These are phyloP conservation scores for Annulohypoxylon maeteangense DNA, from an alignment of 495 filamentous ascomycete species.

Conservation along the genomic window DNA sequence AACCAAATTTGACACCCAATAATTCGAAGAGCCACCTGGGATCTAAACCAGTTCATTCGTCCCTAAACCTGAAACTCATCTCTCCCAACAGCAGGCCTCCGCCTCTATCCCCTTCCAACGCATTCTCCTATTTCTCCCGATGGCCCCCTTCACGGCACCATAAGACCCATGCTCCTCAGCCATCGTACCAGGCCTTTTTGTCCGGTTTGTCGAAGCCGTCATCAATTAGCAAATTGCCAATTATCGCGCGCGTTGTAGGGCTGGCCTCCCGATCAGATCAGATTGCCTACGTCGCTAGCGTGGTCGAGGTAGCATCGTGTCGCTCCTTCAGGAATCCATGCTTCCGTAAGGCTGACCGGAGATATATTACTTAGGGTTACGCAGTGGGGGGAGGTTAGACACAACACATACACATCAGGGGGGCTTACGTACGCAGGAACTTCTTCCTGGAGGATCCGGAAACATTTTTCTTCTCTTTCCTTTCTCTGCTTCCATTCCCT, in stretches of 20 bases:
- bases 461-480: background rate
- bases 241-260: slow-evolving; percentile 5
- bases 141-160: background rate
- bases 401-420: background rate
- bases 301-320: slow-evolving; percentile 17
- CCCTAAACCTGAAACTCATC: background rate
- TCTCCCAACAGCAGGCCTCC: slow-evolving; percentile 1
- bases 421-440: slow-evolving; percentile 22
- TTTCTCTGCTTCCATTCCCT: background rate
- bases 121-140: background rate
- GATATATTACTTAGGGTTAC: slow-evolving; percentile 16
- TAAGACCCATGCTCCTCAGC: background rate
- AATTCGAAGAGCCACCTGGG: background rate
- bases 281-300: slow-evolving; percentile 23
- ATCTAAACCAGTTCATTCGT: background rate
- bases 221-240: slow-evolving; percentile 10
- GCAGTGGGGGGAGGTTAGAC: background rate
- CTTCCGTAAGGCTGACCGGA: slow-evolving; percentile 37
- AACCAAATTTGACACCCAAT: background rate
- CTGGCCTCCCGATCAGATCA: slow-evolving; percentile 31
- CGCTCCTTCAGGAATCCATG: slow-evolving; percentile 32
- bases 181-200: background rate
- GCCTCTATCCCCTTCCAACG: background rate
- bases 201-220: background rate
- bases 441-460: slow-evolving; percentile 18